phyloP scores from a whole-genome alignment of 371 early-diverging fungal genomes.

The Apophysomyces sp. region DNA sequence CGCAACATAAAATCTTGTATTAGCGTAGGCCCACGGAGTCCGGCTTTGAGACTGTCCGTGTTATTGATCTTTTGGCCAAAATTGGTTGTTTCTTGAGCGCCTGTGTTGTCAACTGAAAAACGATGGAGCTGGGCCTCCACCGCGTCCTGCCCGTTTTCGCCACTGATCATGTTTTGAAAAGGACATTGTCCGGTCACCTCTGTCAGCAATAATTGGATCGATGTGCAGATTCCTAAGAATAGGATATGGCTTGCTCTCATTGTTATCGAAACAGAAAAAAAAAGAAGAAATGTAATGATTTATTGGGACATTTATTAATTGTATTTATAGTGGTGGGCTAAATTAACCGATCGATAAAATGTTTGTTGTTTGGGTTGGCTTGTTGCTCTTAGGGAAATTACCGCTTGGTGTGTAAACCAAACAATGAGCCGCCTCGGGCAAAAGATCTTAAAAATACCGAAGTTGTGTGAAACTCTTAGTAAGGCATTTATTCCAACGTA shows the following conservation, averaged over 20 bases:
- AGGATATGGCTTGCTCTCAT: not conserved
- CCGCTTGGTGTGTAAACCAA: too few species aligned
- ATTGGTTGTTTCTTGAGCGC: constrained; percentile 11
- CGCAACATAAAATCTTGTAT: constrained; percentile 50
- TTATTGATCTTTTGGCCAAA: constrained; percentile 16
- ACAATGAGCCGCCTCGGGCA: too few species aligned
- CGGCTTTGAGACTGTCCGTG: constrained; percentile 30
- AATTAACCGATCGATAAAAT: too few species aligned
- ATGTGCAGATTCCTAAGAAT: not conserved
- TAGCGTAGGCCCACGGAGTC: constrained; percentile 46
- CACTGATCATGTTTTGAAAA: constrained; percentile 3
- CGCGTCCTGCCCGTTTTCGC: constrained; percentile 1
- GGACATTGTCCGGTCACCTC: constrained; percentile 1
- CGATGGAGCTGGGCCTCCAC: constrained; percentile 3
- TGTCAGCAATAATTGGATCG: not conserved
- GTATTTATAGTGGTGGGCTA: too few species aligned
- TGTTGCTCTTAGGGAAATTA: too few species aligned
- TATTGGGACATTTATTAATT: too few species aligned
- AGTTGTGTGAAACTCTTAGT: too few species aligned
- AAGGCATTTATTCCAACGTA: too few species aligned
- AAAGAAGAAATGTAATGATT: too few species aligned
- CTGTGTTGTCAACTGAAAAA: constrained; percentile 7
- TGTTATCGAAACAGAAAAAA: not conserved
- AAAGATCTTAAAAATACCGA: too few species aligned
- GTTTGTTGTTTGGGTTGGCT: too few species aligned